Evolutionary conservation across 2,329 filamentous ascomycete genomes (phyloP), one percentile per base, ranked within the genome.

Genomic region (Leptodontidium sp.): DNA sequence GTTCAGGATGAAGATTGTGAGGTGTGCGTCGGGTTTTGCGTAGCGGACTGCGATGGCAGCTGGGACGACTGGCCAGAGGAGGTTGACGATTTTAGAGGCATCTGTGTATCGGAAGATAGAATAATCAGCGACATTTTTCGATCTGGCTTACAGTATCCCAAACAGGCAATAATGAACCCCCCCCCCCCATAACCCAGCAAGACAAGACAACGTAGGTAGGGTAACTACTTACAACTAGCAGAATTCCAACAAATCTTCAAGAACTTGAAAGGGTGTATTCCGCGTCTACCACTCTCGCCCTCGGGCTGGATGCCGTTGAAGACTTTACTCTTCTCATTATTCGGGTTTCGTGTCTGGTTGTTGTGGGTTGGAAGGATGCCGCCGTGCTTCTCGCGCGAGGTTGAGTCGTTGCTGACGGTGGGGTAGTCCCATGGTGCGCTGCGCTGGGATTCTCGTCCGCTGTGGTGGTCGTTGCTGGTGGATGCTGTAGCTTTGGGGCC

Each of bases 41-140:
- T 87, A 89, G 76, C 80, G 82, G 61, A 92, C 81, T n/a, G 84
- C 89, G 72, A 94, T 88, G n/a, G 91, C 91, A 32, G 87, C 88
- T 7, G 91, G 91, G 1, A 93, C 91, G 70, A 92, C 84, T 4
- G 91, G 91, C 91, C 91, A 94, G 32, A 94, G 84, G 40, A 92
- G 73, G 77, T 93, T 93, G 75, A 91, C 89, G 61, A 84, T 77
- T 77, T 85, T 85, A 3, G 90, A 92, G 17, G 88, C 81, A 32
- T 82, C 55, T 58, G 32, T 58, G 12, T 40, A 14, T 32, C 29
- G 38, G 6, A n/a, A 24, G n/a, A 15, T 1, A 14, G 29, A 24
- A 24, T 58, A 38, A n/a, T 47, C 55, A 58, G 3, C 2, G 9
- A 15, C 38, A 5, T n/a, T 9, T 4, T 24, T 14, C 15, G 40